Conservation (phyloP, 2,329 filamentous ascomycete genomes). For the Aquanectria penicillioides region DNA sequence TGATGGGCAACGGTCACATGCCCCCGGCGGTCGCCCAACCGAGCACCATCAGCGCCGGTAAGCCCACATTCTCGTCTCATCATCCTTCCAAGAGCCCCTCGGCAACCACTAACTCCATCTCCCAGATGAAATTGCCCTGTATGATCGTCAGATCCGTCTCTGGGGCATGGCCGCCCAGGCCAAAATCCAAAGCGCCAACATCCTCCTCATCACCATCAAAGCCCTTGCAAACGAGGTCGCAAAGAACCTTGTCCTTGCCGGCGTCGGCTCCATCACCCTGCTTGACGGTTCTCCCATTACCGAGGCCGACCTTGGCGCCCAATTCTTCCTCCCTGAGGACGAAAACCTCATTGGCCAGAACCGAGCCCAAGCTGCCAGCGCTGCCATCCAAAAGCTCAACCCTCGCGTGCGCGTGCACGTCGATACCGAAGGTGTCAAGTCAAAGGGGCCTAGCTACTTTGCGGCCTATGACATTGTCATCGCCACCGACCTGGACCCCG, state of each 20-base stretch:
- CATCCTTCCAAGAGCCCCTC: background rate
- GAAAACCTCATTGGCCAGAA: conserved; percentile 80
- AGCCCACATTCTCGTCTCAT: conserved; percentile 12
- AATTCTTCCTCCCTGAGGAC: conserved; percentile 79
- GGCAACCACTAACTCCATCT: conserved; percentile 24
- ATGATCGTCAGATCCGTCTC: conserved; percentile 95
- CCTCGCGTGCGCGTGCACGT: conserved; percentile 82
- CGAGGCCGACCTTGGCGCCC: conserved; percentile 81
- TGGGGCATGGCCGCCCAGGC: conserved; percentile 98
- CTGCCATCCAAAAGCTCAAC: conserved; percentile 86
- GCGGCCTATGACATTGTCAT: conserved; percentile 85
- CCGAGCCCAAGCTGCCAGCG: conserved; percentile 82
- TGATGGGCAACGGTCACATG: conserved; percentile 44
- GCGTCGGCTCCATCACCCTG: conserved; percentile 89
- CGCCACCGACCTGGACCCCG: conserved; percentile 85
- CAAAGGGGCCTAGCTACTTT: conserved; percentile 80
- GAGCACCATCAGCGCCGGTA: conserved; percentile 49
- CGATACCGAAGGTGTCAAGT: conserved; percentile 73
- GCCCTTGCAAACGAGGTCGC: conserved; percentile 93
- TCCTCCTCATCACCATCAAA: conserved; percentile 88
- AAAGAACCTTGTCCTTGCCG: conserved; percentile 95
- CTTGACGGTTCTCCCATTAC: conserved; percentile 81
- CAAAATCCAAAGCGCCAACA: conserved; percentile 87
- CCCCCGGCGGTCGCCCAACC: conserved; percentile 32
- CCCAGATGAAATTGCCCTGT: conserved; percentile 92